These are phyloP conservation scores for Chlorella sp. DNA, from an alignment of 139 green algal genomes.

Conservation along the genomic window DNA sequence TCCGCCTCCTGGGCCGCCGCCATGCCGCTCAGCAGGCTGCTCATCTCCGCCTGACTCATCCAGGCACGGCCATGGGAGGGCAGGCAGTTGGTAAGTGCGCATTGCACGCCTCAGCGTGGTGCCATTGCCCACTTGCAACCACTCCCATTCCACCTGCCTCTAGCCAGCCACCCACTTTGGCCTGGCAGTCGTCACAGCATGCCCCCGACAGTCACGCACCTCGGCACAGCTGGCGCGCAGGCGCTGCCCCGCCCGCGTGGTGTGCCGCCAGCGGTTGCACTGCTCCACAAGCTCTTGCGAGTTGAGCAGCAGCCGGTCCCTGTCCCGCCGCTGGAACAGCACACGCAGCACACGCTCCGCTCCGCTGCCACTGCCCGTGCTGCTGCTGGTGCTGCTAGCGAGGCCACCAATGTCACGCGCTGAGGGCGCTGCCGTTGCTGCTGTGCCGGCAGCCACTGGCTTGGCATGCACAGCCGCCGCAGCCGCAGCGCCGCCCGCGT, in stretches of 20 bases:
- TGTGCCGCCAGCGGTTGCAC: background rate
- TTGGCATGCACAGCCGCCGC: background rate
- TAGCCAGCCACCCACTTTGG: no score
- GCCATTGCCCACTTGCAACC: no score
- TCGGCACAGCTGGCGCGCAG: constrained; percentile 13
- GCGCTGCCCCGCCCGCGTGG: background rate
- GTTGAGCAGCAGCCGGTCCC: constrained; percentile 8
- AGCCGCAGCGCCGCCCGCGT: background rate
- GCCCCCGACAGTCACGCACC: background rate
- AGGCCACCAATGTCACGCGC: background rate
- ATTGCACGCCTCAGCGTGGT: no score
- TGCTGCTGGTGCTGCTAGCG: background rate
- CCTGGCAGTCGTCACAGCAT: no score
- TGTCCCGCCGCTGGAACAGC: background rate
- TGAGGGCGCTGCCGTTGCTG: background rate
- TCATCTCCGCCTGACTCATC: background rate
- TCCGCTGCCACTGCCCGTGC: no score
- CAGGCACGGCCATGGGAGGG: no score
- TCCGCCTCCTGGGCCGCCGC: constrained; percentile 10
- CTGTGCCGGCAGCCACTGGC: background rate
- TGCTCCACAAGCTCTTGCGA: background rate
- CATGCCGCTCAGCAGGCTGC: constrained; percentile 5
- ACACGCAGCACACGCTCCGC: background rate
- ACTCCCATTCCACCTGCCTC: no score
- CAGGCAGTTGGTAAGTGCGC: no score